These are phyloP conservation scores for Tylopilus sp. DNA, from an alignment of 768 basidiomycete genomes.

Conservation along the genomic window DNA sequence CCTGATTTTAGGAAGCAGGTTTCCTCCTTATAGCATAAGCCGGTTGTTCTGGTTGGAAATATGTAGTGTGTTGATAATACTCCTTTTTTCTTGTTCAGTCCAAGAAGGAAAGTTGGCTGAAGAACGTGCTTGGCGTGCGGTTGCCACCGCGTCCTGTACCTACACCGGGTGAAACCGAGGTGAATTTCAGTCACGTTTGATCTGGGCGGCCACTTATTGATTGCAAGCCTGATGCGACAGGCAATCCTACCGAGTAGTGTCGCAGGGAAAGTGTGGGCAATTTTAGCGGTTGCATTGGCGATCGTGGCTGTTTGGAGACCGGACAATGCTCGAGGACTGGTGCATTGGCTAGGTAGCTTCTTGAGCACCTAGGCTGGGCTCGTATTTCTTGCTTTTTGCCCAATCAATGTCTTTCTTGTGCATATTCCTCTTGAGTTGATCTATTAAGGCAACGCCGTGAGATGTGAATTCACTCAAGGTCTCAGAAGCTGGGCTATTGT, in stretches of 20 bases:
- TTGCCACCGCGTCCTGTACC: constrained; percentile 23
- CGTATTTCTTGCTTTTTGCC: neutral
- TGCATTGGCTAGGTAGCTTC: neutral
- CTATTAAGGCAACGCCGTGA: neutral
- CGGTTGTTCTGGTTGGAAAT: neutral
- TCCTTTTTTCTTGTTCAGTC: constrained; percentile 10
- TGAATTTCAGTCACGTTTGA: neutral
- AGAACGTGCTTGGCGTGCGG: constrained; percentile 6
- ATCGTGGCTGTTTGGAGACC: constrained; percentile 3
- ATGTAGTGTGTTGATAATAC: neutral
- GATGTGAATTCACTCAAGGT: neutral
- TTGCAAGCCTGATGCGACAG: constrained; percentile 5
- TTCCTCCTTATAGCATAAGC: constrained; percentile 28
- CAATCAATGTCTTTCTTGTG: neutral
- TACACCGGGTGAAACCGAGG: constrained; percentile 8
- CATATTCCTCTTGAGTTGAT: neutral
- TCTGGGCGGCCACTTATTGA: constrained; percentile 11
- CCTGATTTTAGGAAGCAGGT: constrained; percentile 24
- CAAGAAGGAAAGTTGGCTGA: constrained; percentile 26
- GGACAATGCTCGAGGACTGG: neutral
- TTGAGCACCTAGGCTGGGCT: constrained; percentile 15
- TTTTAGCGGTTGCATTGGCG: constrained; percentile 8
- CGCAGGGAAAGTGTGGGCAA: neutral
- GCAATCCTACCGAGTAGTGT: neutral
- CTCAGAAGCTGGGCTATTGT: too few species aligned